Percentiles rank a stretch among this genome's conserved stretches.
These are phyloP conservation scores for Ogataea corticis DNA, from an alignment of 805 yeast genomes.

Conservation along the genomic window DNA sequence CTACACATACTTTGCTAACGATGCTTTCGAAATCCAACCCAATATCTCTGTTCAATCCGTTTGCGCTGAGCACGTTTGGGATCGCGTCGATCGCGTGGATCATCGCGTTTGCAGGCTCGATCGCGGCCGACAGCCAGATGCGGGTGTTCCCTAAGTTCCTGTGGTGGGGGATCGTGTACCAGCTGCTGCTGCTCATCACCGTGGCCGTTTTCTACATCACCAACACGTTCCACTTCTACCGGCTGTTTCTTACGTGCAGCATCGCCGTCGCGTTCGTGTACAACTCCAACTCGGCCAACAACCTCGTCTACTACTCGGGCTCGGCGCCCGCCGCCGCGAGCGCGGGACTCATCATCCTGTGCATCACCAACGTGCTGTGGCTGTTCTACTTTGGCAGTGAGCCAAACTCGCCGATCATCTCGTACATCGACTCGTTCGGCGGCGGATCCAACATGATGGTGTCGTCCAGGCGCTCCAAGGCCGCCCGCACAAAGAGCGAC, in stretches of 20 bases:
- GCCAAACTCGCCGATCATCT: conserved; percentile 81
- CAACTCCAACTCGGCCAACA: conserved; percentile 80
- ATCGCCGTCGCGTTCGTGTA: conserved; percentile 77
- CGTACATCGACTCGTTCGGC: conserved; percentile 82
- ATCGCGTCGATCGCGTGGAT: conserved; percentile 82
- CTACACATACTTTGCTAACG: neutral
- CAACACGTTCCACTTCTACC: conserved; percentile 70
- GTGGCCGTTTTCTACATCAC: conserved; percentile 54
- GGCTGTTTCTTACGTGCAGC: conserved; percentile 54
- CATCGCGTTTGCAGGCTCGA: conserved; percentile 84
- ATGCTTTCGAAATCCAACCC: conserved; percentile 22
- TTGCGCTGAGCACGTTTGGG: conserved; percentile 78
- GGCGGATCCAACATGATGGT: conserved; percentile 36
- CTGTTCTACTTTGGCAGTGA: conserved; percentile 88
- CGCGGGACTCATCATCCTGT: conserved; percentile 84
- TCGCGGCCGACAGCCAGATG: conserved; percentile 46
- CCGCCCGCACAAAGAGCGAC: conserved; percentile 8
- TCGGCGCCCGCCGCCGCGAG: conserved; percentile 81
- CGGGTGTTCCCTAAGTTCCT: conserved; percentile 72
- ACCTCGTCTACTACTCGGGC: conserved; percentile 66
- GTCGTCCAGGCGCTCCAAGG: conserved; percentile 18
- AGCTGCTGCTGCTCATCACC: conserved; percentile 58
- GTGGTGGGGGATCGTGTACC: conserved; percentile 95
- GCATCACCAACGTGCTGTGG: conserved; percentile 85
- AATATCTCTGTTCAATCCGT: conserved; percentile 53